A percentile compares a stretch with the other conserved stretches of the same genome.
phyloP scores from a whole-genome alignment of 2,329 filamentous ascomycete species.

The Penicillium sp. region DNA sequence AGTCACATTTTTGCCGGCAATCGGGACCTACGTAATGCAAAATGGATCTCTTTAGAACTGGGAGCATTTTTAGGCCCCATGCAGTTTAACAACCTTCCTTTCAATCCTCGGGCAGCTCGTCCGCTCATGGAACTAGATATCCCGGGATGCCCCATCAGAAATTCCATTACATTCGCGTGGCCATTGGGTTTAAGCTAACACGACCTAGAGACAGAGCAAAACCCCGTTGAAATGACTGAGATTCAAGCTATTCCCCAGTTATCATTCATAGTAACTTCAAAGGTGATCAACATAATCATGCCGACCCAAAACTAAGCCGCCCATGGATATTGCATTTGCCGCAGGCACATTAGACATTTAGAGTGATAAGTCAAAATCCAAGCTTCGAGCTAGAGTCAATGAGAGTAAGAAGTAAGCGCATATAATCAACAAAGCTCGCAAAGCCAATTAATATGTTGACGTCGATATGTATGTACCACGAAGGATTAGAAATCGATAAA shows the following conservation, averaged over 20 bases:
- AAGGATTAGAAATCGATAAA: constrained; percentile 10
- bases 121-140: too few relatives aligned
- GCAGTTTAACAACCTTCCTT: too few relatives aligned
- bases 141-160: too few relatives aligned
- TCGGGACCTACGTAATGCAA: too few relatives aligned
- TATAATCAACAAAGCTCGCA: constrained; percentile 17
- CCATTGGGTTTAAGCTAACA: too few relatives aligned
- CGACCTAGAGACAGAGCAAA: too few relatives aligned
- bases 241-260: constrained; percentile 2
- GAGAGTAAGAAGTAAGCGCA: constrained; percentile 11
- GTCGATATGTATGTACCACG: constrained; percentile 24
- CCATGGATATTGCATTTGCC: not conserved
- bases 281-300: not conserved
- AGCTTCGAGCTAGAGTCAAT: not conserved
- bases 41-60: too few relatives aligned
- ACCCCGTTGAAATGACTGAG: too few relatives aligned
- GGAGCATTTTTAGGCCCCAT: too few relatives aligned
- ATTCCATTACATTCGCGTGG: too few relatives aligned
- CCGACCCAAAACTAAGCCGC: constrained; percentile 13
- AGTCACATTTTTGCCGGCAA: too few relatives aligned
- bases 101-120: too few relatives aligned
- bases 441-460: constrained; percentile 19
- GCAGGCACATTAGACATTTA: not conserved
- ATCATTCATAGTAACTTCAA: constrained; percentile 13
- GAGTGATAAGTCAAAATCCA: not conserved